Evolutionary conservation across 2,329 filamentous ascomycete genomes (phyloP).

Genomic region (Zymoseptoria ardabiliae): DNA sequence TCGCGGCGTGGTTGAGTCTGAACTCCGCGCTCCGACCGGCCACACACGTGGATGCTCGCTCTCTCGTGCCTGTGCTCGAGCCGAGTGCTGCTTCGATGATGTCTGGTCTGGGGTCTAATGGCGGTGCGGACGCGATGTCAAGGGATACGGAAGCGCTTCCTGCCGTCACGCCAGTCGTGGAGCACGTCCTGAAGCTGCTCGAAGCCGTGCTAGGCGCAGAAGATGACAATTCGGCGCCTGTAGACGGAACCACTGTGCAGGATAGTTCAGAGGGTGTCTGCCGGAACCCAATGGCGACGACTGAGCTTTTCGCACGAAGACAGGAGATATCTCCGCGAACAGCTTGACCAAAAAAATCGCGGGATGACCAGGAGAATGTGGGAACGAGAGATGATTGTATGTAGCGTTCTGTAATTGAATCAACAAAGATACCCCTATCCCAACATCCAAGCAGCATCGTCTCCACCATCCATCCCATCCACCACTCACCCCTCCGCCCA

Average conservation of each 20-base stretch:
- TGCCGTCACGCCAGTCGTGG: neutral
- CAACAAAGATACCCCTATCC: neutral
- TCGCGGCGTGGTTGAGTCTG: slow-evolving; percentile 13
- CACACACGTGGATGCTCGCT: too few relatives aligned
- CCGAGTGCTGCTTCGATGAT: neutral
- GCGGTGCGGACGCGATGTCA: neutral
- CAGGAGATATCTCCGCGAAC: neutral
- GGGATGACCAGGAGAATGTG: neutral
- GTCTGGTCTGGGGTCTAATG: too few relatives aligned
- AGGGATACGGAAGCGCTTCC: neutral
- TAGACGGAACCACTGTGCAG: neutral
- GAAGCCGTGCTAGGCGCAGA: neutral
- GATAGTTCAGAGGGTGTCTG: neutral
- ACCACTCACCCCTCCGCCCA: slow-evolving; percentile 42
- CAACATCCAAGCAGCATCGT: neutral
- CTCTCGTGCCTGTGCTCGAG: too few relatives aligned
- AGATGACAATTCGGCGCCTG: neutral
- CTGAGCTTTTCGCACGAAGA: neutral
- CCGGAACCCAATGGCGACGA: neutral
- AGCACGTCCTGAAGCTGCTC: neutral
- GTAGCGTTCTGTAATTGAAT: neutral
- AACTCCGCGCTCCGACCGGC: slow-evolving; percentile 5
- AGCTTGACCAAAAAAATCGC: neutral
- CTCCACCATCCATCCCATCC: neutral
- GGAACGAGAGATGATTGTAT: neutral